Evolutionary conservation across 2,329 filamentous ascomycete genomes (phyloP).

Genomic region (Diaporthe eres): DNA sequence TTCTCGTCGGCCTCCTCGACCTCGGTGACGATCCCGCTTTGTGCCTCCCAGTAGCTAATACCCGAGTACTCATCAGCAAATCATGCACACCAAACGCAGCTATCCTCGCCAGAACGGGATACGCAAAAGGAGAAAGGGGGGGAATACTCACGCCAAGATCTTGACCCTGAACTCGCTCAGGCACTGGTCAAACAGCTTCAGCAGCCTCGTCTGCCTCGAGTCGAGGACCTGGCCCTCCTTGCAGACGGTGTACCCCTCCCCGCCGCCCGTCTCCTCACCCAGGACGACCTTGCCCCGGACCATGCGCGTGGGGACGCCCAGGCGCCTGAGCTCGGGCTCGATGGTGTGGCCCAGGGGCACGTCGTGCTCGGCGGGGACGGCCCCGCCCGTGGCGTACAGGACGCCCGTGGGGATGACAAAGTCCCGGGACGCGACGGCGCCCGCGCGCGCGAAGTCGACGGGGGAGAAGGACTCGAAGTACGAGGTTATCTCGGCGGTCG

Average conservation of each 20-base stretch:
- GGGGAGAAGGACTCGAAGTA: slow-evolving; percentile 82
- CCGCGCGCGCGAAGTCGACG: slow-evolving; percentile 92
- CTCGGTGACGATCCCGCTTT: slow-evolving; percentile 72
- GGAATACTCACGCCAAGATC: slow-evolving; percentile 75
- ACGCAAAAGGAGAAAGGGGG: neutral
- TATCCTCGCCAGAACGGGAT: too few relatives aligned
- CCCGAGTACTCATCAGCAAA: slow-evolving; percentile 40
- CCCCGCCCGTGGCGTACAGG: slow-evolving; percentile 84
- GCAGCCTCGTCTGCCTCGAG: slow-evolving; percentile 89
- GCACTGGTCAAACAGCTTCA: slow-evolving; percentile 94
- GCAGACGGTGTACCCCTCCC: slow-evolving; percentile 81
- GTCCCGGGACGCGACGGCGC: slow-evolving; percentile 78
- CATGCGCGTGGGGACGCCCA: slow-evolving; percentile 91
- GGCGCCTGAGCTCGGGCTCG: slow-evolving; percentile 89
- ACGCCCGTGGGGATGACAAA: slow-evolving; percentile 88
- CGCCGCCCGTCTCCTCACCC: slow-evolving; percentile 67
- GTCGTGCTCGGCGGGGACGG: slow-evolving; percentile 85
- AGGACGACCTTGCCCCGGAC: slow-evolving; percentile 90
- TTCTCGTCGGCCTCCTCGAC: slow-evolving; percentile 56
- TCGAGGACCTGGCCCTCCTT: slow-evolving; percentile 88
- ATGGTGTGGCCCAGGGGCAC: slow-evolving; percentile 88
- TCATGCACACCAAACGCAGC: neutral
- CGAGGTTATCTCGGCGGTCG: slow-evolving; percentile 73
- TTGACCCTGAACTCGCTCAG: slow-evolving; percentile 91
- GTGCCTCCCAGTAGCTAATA: slow-evolving; percentile 72